phyloP scores from a whole-genome alignment of 2,329 filamentous ascomycete species.

The Fusarium sp. region DNA sequence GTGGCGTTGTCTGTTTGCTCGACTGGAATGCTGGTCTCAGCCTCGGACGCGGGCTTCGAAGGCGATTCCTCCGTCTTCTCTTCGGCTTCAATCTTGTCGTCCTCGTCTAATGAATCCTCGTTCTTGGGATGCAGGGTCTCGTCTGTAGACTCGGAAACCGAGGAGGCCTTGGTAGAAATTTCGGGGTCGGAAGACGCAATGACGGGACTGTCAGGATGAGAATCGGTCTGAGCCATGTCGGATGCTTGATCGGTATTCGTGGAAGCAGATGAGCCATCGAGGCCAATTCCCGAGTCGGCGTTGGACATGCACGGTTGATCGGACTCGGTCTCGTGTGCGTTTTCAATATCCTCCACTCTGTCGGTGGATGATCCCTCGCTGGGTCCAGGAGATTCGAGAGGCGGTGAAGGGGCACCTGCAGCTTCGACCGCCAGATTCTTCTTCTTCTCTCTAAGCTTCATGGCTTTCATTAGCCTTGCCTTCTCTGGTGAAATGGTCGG shows the following conservation, averaged over 20 bases:
- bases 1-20: conserved; percentile 16
- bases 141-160: conserved; percentile 69
- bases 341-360: conserved; percentile 37
- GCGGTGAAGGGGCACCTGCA: conserved; percentile 31
- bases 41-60: conserved; percentile 31
- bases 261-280: conserved; percentile 56
- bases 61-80: conserved; percentile 8
- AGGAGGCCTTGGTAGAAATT: conserved; percentile 70
- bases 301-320: conserved; percentile 52
- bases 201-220: conserved; percentile 65
- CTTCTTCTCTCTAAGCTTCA: conserved; percentile 84
- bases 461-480: conserved; percentile 89
- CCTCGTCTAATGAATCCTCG: conserved; percentile 33
- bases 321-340: conserved; percentile 32
- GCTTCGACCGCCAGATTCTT: conserved; percentile 44
- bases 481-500: conserved; percentile 84
- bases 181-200: conserved; percentile 63
- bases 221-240: conserved; percentile 62
- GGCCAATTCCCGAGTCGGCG: conserved; percentile 64
- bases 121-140: conserved; percentile 60
- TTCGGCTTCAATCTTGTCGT: conserved; percentile 18
- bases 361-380: conserved; percentile 40
- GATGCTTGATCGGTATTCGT: conserved; percentile 58
- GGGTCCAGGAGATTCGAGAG: conserved; percentile 26
- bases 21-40: conserved; percentile 34